Percentiles rank a stretch among this genome's conserved stretches.
Conservation (phyloP, 2,329 filamentous ascomycete species). For the Fusarium aywerte region DNA sequence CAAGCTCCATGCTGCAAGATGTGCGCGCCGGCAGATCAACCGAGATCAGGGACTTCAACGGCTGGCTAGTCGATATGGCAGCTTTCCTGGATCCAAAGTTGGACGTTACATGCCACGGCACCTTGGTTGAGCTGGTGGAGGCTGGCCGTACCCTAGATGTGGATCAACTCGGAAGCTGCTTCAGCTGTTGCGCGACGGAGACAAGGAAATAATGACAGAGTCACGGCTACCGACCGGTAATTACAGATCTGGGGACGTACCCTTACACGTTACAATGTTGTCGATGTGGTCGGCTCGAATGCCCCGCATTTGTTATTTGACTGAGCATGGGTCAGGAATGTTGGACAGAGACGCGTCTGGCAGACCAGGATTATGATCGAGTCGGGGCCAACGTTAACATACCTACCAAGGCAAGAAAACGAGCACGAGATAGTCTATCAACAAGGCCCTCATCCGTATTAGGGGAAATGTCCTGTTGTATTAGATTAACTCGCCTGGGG, state of each 20-base stretch:
- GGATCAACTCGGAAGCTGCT: constrained; percentile 48
- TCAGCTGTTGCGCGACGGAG: constrained; percentile 36
- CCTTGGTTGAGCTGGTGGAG: constrained; percentile 58
- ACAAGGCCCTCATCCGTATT: constrained; percentile 21
- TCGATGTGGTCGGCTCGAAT: constrained; percentile 26
- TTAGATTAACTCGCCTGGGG: constrained; percentile 19
- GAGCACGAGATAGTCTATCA: constrained; percentile 6
- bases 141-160: constrained; percentile 47
- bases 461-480: constrained; percentile 30
- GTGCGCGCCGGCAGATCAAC: constrained; percentile 62
- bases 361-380: constrained; percentile 30
- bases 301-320: constrained; percentile 21
- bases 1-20: constrained; percentile 72
- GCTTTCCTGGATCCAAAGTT: constrained; percentile 51
- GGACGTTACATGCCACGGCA: constrained; percentile 54
- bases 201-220: constrained; percentile 27
- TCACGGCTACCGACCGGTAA: constrained; percentile 9
- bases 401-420: constrained; percentile 6
- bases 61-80: constrained; percentile 64
- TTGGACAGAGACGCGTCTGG: constrained; percentile 10
- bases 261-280: constrained; percentile 14
- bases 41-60: constrained; percentile 69
- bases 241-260: constrained; percentile 22
- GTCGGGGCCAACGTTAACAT: constrained; percentile 22
- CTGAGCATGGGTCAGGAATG: constrained; percentile 24